Conservation (phyloP, 2,329 filamentous ascomycete genomes). For the Knufia fluminis region DNA sequence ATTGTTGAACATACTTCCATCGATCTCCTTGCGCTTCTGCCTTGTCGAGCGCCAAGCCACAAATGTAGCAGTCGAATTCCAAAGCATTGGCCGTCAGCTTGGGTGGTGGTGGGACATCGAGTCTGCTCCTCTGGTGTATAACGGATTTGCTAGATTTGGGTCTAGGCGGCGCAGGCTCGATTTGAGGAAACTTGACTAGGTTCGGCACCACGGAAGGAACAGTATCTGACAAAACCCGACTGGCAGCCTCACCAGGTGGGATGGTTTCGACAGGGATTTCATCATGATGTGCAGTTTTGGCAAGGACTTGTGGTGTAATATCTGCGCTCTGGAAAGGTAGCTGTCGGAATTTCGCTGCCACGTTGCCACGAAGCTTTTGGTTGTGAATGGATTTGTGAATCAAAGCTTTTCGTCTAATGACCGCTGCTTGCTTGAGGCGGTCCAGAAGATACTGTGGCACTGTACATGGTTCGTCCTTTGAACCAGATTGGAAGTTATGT, state of each 20-base stretch:
- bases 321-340: neutral
- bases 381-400: neutral
- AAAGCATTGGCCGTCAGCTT: neutral
- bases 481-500: neutral
- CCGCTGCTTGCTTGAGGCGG: neutral
- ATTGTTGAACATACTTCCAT: neutral
- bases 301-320: neutral
- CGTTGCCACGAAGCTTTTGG: neutral
- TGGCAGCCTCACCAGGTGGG: neutral
- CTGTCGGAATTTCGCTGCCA: neutral
- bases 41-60: neutral
- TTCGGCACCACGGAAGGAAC: neutral
- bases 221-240: neutral
- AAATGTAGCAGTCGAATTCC: constrained; percentile 1
- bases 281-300: neutral
- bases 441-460: neutral
- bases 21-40: neutral
- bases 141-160: neutral
- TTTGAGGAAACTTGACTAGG: neutral
- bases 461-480: neutral
- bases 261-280: neutral
- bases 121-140: neutral
- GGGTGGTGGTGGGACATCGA: neutral
- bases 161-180: neutral
- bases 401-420: neutral